Percentiles rank a stretch among this genome's conserved stretches.
These are phyloP conservation scores for Naganishia vishniacii DNA, from an alignment of 768 basidiomycete genomes.

Conservation along the genomic window DNA sequence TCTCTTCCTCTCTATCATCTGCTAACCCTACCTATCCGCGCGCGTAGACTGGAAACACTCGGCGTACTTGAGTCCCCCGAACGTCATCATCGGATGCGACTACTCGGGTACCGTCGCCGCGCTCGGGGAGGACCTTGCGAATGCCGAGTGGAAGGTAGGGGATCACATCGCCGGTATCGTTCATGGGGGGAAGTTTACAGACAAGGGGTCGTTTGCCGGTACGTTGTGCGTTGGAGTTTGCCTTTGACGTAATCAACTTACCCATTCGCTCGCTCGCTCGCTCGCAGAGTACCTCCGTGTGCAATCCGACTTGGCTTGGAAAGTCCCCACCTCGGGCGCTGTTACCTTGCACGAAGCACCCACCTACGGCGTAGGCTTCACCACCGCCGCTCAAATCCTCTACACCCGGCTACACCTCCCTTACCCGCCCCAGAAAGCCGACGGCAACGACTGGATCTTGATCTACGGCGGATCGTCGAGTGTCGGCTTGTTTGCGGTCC, in stretches of 20 bases:
- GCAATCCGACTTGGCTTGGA: constrained; percentile 29
- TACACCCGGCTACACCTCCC: constrained; percentile 15
- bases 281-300: constrained; percentile 33
- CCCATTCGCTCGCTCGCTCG: too few relatives aligned
- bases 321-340: constrained; percentile 30
- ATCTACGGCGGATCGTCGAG: constrained; percentile 46
- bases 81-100: constrained; percentile 37
- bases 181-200: constrained; percentile 33
- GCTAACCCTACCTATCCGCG: neutral
- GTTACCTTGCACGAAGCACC: constrained; percentile 28
- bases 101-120: constrained; percentile 34
- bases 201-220: constrained; percentile 29
- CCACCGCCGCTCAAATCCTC: constrained; percentile 35
- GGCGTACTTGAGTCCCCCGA: constrained; percentile 19
- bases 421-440: constrained; percentile 21
- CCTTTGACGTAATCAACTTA: too few relatives aligned
- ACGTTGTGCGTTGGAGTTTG: too few relatives aligned
- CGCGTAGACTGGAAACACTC: constrained; percentile 35
- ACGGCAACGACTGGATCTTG: constrained; percentile 29
- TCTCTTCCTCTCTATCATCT: constrained; percentile 12
- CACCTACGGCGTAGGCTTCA: constrained; percentile 35
- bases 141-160: constrained; percentile 27
- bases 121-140: constrained; percentile 24
- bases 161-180: constrained; percentile 36
- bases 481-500: constrained; percentile 48